Base-by-base conservation (phyloP, 257 asterid species). In the Fraxinus cuspidata region DNA sequence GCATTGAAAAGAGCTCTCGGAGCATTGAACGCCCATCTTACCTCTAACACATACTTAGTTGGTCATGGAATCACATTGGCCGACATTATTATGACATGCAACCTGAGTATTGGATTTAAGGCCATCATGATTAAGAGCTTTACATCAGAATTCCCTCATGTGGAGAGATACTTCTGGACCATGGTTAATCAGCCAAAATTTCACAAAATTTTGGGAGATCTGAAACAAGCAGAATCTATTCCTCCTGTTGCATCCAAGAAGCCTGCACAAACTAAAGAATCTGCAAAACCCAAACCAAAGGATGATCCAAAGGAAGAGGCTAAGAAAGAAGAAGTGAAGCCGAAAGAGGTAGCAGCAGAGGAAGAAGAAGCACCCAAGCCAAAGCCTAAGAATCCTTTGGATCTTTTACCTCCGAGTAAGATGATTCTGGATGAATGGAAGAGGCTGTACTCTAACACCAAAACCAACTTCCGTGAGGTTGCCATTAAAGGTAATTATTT, bases 391-490 rank as follows among this genome's bases (percentile, higher is more conserved):
- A 95, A 95, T 80, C 97, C 99, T 4, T 84, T 95, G 80, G 99
- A 95, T 83, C 96, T 95, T 63, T 80, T 95, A 88, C 99, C 99
- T 47, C 98, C 99, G 18, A 95, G 99, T 44, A 80, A 70, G 83
- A 92, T 95, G 99, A 60, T 95, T 72, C 88, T 95, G 0, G 99
- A 95, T 84, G 99, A 95, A 0, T 95, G 99, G 99, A 95, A 95
- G 85, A 91, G 98, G 88, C 96, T 95, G 31, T 95, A 95, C 89
- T 95, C 99, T 4, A 95, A 95, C 89, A 95, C 99, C 21, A 95
- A 95, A 83, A 79, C 92, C 78, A 93, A 95, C 83, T 95, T 95
- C 87, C 98, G 97, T 65, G 99, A 92, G 87, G 97, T 95, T 25
- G 99, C 99, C 21, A 72, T 95, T 75, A 91, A 89, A 83, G 99